Evolutionary conservation across 1,139 yeast species (phyloP).

Genomic region (Scheffersomyces lignicola): DNA sequence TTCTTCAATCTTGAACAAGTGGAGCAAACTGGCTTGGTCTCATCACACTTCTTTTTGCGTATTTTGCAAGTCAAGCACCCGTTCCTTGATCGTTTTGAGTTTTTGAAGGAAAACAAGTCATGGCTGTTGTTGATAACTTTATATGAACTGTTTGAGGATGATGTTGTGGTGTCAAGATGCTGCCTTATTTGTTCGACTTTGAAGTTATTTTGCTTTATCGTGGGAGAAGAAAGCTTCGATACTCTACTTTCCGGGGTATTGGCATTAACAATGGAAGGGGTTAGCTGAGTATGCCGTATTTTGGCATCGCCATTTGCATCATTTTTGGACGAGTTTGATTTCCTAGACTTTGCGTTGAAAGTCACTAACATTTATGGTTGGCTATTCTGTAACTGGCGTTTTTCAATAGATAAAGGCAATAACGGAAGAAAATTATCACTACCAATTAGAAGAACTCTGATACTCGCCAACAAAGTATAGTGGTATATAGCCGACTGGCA

Average conservation of each 20-base stretch:
- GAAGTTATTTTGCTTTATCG: background rate
- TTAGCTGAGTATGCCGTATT: background rate
- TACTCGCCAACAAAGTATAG: too few relatives aligned
- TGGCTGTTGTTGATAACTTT: slow-evolving; percentile 12
- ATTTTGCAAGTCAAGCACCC: slow-evolving; percentile 75
- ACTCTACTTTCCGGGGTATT: background rate
- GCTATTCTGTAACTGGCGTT: too few relatives aligned
- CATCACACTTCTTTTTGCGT: slow-evolving; percentile 75
- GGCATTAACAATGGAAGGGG: background rate
- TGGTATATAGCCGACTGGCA: too few relatives aligned
- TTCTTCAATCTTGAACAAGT: slow-evolving; percentile 58
- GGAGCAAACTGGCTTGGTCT: slow-evolving; percentile 56
- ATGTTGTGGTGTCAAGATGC: slow-evolving; percentile 1
- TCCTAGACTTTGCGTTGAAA: slow-evolving; percentile 14
- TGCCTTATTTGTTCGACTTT: background rate
- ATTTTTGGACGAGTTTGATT: too few relatives aligned
- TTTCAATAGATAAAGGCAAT: too few relatives aligned
- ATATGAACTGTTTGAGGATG: slow-evolving; percentile 4
- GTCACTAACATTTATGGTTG: slow-evolving; percentile 17
- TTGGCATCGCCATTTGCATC: background rate
- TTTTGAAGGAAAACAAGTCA: slow-evolving; percentile 13
- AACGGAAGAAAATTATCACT: too few relatives aligned
- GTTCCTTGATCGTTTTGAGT: slow-evolving; percentile 40
- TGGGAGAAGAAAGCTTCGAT: background rate
- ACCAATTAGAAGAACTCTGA: too few relatives aligned